Evolutionary conservation across 2,329 filamentous ascomycete genomes (phyloP).

Genomic region (Exophiala mesophila): DNA sequence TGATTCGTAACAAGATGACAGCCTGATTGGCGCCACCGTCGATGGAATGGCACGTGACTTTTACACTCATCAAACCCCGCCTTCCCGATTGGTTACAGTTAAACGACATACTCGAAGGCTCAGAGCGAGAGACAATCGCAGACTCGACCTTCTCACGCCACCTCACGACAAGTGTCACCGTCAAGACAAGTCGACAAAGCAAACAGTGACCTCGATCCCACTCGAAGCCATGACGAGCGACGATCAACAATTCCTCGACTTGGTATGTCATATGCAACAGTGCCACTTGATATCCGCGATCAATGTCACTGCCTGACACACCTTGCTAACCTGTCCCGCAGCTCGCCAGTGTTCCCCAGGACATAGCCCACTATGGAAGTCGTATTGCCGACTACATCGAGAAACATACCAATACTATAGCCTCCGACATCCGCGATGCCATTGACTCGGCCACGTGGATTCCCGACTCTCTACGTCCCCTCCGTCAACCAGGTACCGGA

Average conservation of each 20-base stretch:
- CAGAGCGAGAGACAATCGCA: too few relatives aligned
- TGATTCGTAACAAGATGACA: conserved; percentile 21
- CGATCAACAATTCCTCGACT: conserved; percentile 71
- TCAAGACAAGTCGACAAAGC: neutral
- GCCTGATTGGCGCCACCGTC: conserved; percentile 18
- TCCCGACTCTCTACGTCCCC: conserved; percentile 62
- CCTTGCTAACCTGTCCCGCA: conserved; percentile 27
- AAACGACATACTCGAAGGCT: neutral
- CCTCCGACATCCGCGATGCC: conserved; percentile 65
- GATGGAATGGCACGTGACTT: conserved; percentile 15
- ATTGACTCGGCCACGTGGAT: conserved; percentile 63
- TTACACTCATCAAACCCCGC: neutral
- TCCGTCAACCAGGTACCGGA: conserved; percentile 27
- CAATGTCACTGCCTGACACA: conserved; percentile 15
- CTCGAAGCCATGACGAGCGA: conserved; percentile 64
- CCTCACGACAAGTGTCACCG: neutral
- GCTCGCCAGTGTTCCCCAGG: conserved; percentile 56
- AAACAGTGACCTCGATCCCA: neutral
- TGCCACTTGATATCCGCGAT: neutral
- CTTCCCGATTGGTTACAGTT: conserved; percentile 6
- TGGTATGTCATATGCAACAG: conserved; percentile 57
- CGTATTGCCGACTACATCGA: conserved; percentile 77
- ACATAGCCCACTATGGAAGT: conserved; percentile 65
- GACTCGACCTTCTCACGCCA: conserved; percentile 1
- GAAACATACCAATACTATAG: conserved; percentile 70